Evolutionary conservation across 768 basidiomycete species (phyloP), one percentile per base, ranked within the genome.

Genomic region (Suillus placidus): DNA sequence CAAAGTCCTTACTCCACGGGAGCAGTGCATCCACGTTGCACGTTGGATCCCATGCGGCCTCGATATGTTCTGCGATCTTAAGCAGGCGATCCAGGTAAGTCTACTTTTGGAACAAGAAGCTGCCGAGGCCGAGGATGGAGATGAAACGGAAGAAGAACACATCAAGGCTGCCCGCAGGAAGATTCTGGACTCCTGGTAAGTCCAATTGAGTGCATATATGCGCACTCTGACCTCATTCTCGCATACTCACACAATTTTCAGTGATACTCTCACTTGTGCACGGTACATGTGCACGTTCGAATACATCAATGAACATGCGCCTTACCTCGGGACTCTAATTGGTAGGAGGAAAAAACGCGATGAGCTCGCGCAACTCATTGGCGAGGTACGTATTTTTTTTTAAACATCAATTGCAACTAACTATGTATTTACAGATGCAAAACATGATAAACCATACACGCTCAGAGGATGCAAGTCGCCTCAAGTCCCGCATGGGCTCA

Each of bases 31-130:
- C 0, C 58, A 65, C 1, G 20, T 61, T 65, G 64, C 64, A 61
- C 37, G 35, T 9, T 65, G 64, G 58, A 65, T 65, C n/a, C 60
- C 60, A 35, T 20, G 16, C 14, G 60, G 34, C 13, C 51, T 65
- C 3, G 45, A 65, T n/a, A 65, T 65, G 64, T 65, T 65, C 40
- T 60, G 60, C 4, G n/a, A 65, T 60, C 45, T 65, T 20, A 60
- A 45, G 34, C 40, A 60, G 34, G 9, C 26, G 7, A 65, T 65
- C 30, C 60, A 61, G 23, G 47, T 65, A 13, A 10, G 26, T 43
- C 40, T 65, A 20, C 64, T 65, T 49, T 58, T 65, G 4, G 43
- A 65, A 18, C 38, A 65, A 10, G 58, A 61, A 65, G 58, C 14
- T 16, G 38, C n/a, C 3, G 14, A 16, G 13, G 42, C 23, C 6